Percentiles rank a stretch among this genome's conserved stretches.
These are phyloP conservation scores for Lagenidium sp. DNA, from an alignment of 352 stramenopile species.

Conservation along the genomic window DNA sequence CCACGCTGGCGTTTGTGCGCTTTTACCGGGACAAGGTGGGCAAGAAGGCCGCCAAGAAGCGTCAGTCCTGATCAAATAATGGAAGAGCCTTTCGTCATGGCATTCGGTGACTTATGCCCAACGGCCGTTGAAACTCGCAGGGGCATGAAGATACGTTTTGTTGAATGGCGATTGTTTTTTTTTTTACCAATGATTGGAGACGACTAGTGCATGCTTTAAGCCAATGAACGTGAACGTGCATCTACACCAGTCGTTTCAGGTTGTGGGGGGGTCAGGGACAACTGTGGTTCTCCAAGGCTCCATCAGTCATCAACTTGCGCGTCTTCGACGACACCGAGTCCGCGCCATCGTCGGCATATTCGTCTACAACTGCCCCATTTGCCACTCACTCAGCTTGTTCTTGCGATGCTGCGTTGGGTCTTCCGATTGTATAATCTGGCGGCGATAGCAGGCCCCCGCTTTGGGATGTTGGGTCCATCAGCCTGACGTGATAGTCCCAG, in stretches of 20 bases:
- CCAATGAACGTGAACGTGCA: slow-evolving; percentile 3
- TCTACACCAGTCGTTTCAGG: slow-evolving; percentile 16
- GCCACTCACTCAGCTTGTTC: slow-evolving; percentile 16
- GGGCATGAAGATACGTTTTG: too few relatives aligned
- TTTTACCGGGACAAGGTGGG: slow-evolving; percentile 23
- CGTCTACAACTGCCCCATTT: slow-evolving; percentile 16
- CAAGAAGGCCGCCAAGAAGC: slow-evolving; percentile 14
- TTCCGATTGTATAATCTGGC: slow-evolving; percentile 18
- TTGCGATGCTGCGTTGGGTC: slow-evolving; percentile 18
- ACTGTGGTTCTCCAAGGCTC: too few relatives aligned
- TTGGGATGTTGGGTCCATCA: slow-evolving; percentile 24
- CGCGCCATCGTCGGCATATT: neutral
- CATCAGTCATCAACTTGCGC: too few relatives aligned
- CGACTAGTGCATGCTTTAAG: too few relatives aligned
- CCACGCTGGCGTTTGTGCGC: slow-evolving; percentile 22
- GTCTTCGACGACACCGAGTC: too few relatives aligned
- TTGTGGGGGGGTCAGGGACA: neutral
- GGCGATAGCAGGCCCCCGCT: slow-evolving; percentile 14
- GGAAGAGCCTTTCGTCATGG: too few relatives aligned
- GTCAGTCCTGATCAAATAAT: slow-evolving; percentile 1
- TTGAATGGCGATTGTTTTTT: too few relatives aligned
- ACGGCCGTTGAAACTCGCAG: too few relatives aligned
- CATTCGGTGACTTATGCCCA: too few relatives aligned
- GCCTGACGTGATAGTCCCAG: slow-evolving; percentile 19
- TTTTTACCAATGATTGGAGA: too few relatives aligned